A percentile compares a stretch with the other conserved stretches of the same genome.
These are phyloP conservation scores for Otatea glauca DNA, from an alignment of 176 grass and related monocot genomes.

Conservation along the genomic window DNA sequence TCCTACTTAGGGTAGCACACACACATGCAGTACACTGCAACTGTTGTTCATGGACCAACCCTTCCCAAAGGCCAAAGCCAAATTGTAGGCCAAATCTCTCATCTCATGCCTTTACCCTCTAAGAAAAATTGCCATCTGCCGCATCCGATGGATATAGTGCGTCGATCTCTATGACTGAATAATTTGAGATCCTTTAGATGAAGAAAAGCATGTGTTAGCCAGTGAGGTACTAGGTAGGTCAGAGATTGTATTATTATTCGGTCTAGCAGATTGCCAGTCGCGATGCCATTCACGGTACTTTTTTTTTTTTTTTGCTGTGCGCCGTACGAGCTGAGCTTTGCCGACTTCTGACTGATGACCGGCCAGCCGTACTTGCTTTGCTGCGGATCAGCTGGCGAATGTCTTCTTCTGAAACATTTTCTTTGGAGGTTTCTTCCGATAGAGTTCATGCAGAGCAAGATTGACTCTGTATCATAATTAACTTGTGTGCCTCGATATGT, in stretches of 20 bases:
- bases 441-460: not conserved
- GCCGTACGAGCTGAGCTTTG: slow-evolving; percentile 29
- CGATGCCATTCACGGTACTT: not conserved
- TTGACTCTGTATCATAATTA: not conserved
- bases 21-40: slow-evolving; percentile 5
- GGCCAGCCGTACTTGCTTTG: not conserved
- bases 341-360: slow-evolving; percentile 28
- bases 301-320: not conserved
- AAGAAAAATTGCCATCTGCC: not conserved
- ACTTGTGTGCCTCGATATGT: not conserved
- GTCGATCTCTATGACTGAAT: not conserved
- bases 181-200: not conserved
- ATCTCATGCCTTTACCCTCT: not conserved
- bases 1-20: not conserved
- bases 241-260: not conserved
- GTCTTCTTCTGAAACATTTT: too few relatives aligned
- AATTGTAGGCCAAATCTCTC: slow-evolving; percentile 39
- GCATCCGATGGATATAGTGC: not conserved
- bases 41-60: slow-evolving; percentile 41
- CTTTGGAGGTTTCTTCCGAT: not conserved
- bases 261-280: not conserved
- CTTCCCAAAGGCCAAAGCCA: slow-evolving; percentile 8
- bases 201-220: slow-evolving; percentile 15
- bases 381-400: slow-evolving; percentile 41
- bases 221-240: slow-evolving; percentile 32